A percentile compares a stretch with the other conserved stretches of the same genome.
phyloP scores from a whole-genome alignment of 2,329 filamentous ascomycete genomes.

The Colletotrichum somersetense region DNA sequence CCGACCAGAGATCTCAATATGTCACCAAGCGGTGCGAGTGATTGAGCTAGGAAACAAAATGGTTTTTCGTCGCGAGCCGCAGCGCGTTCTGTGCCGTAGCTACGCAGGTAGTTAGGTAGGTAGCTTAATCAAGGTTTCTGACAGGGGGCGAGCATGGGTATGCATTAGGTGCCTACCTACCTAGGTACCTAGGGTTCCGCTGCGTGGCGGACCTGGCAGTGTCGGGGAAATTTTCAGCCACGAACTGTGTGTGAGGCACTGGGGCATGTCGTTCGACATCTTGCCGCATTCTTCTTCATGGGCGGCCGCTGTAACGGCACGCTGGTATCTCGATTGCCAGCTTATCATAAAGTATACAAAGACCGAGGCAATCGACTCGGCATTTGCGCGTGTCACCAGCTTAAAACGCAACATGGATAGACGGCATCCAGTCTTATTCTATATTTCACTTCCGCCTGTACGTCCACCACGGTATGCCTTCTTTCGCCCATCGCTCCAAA shows the following conservation, averaged over 20 bases:
- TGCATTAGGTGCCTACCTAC: not conserved
- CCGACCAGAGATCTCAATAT: constrained; percentile 3
- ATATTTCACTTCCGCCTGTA: no score
- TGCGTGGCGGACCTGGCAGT: not conserved
- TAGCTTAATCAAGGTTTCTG: constrained; percentile 25
- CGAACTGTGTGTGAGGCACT: not conserved
- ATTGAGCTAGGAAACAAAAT: not conserved
- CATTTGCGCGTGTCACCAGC: not conserved
- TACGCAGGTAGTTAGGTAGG: not conserved
- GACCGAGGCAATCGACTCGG: not conserved
- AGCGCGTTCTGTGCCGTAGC: not conserved
- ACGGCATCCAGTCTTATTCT: not conserved
- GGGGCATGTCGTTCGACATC: not conserved
- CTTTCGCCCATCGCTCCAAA: not conserved
- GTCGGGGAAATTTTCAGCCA: not conserved
- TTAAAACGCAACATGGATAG: not conserved
- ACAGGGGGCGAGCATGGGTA: constrained; percentile 4
- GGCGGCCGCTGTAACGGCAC: not conserved
- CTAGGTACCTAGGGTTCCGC: not conserved
- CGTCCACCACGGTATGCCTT: not conserved
- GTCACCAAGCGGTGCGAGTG: not conserved
- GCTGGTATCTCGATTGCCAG: not conserved
- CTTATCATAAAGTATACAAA: not conserved
- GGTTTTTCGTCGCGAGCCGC: constrained; percentile 14
- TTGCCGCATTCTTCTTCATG: not conserved